These are phyloP conservation scores for Aspergillus coremiiformis DNA, from an alignment of 495 filamentous ascomycete species.

Conservation along the genomic window DNA sequence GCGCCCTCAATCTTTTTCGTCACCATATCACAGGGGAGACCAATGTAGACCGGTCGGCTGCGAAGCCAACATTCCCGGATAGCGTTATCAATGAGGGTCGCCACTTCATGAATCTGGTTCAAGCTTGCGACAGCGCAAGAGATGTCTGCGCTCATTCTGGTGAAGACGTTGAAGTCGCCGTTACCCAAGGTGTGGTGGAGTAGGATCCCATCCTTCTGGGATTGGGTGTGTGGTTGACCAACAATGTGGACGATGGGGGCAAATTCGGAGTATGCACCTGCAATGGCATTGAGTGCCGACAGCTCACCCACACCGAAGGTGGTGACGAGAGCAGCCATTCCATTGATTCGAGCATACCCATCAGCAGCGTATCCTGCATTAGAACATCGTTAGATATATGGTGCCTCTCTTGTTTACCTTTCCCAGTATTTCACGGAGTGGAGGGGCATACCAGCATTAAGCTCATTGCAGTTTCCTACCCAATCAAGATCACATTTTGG, in stretches of 20 bases:
- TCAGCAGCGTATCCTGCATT: slow-evolving; percentile 61
- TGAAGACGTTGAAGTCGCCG: slow-evolving; percentile 81
- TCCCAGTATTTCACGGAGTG: background rate
- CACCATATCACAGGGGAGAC: slow-evolving; percentile 79
- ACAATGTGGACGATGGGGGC: slow-evolving; percentile 60
- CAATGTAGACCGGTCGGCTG: slow-evolving; percentile 75
- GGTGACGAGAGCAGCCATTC: slow-evolving; percentile 56
- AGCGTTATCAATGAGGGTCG: slow-evolving; percentile 69
- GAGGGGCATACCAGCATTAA: slow-evolving; percentile 49
- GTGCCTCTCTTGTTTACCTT: background rate
- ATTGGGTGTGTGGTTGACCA: slow-evolving; percentile 47
- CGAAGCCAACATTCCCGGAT: slow-evolving; percentile 71
- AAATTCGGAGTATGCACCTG: slow-evolving; percentile 55
- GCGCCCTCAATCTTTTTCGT: slow-evolving; percentile 69
- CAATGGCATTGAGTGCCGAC: slow-evolving; percentile 60
- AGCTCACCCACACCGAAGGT: slow-evolving; percentile 69
- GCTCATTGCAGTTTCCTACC: slow-evolving; percentile 66
- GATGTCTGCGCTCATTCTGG: slow-evolving; percentile 65
- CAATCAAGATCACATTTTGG: slow-evolving; percentile 51
- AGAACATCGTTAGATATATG: background rate
- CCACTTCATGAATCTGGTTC: slow-evolving; percentile 59
- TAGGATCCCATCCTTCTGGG: slow-evolving; percentile 51
- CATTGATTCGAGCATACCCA: slow-evolving; percentile 63
- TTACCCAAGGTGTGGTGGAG: slow-evolving; percentile 93
- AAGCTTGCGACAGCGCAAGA: slow-evolving; percentile 64